phyloP scores from a whole-genome alignment of 2,329 filamentous ascomycete genomes.

The Nannizziopsis arthrosporioides region DNA sequence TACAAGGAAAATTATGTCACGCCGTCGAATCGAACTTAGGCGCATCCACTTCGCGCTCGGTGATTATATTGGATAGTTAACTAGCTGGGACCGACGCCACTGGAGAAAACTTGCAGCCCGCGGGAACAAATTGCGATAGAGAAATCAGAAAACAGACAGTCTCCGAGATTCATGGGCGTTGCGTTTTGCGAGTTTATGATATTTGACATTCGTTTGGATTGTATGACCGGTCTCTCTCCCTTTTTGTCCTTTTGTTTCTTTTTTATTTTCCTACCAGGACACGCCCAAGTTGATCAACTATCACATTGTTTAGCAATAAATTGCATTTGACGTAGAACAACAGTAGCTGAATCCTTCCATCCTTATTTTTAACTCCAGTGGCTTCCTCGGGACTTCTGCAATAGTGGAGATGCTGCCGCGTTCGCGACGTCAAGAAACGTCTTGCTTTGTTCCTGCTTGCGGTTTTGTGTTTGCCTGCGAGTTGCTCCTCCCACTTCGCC shows the following conservation, averaged over 20 bases:
- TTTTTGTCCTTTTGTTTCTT: background rate
- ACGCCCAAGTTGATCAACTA: background rate
- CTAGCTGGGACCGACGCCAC: too few species aligned
- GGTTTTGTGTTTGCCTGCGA: background rate
- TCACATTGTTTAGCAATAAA: background rate
- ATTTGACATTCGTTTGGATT: background rate
- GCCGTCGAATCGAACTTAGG: constrained; percentile 1
- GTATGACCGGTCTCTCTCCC: background rate
- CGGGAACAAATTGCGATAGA: too few species aligned
- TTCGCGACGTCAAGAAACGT: background rate
- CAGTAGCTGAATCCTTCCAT: too few species aligned
- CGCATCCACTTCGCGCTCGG: constrained; percentile 11
- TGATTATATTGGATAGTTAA: constrained; percentile 10
- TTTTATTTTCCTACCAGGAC: background rate
- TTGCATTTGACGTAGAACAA: background rate
- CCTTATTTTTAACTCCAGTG: too few species aligned
- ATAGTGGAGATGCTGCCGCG: background rate
- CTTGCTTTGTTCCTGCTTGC: too few species aligned
- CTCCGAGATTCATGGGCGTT: background rate
- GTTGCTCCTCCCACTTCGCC: background rate
- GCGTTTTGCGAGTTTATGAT: background rate
- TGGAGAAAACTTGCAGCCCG: too few species aligned
- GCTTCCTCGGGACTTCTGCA: too few species aligned
- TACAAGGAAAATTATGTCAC: constrained; percentile 37
- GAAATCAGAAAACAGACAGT: too few species aligned